These are phyloP conservation scores for Alternaria angustiovoidea DNA, from an alignment of 2,329 filamentous ascomycete species.

Conservation along the genomic window DNA sequence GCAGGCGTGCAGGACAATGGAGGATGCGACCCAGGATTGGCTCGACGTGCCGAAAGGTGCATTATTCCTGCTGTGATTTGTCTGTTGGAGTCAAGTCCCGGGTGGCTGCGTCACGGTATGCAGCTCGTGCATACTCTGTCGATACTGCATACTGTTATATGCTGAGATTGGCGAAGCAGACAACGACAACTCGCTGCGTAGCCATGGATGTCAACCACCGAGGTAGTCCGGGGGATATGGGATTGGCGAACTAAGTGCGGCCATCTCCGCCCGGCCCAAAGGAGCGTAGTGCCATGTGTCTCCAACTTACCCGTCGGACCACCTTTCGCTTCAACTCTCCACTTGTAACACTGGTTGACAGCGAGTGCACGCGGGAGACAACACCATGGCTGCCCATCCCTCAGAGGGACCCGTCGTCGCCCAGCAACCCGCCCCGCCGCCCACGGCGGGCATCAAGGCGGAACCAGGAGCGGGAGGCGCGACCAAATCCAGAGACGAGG, in stretches of 20 bases:
- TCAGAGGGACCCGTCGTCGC: conserved; percentile 39
- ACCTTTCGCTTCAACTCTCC: conserved; percentile 21
- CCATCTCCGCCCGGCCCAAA: conserved; percentile 10
- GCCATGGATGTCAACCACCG: neutral
- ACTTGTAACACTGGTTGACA: conserved; percentile 18
- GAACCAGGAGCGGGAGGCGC: conserved; percentile 26
- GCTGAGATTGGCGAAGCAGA: conserved; percentile 22
- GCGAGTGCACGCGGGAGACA: conserved; percentile 22
- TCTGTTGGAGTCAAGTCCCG: neutral
- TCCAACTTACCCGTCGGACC: conserved; percentile 21
- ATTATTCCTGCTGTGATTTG: conserved; percentile 14
- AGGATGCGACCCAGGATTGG: conserved; percentile 13
- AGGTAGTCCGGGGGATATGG: conserved; percentile 2
- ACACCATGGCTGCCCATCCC: conserved; percentile 39
- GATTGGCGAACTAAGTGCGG: conserved; percentile 12
- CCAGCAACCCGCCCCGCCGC: conserved; percentile 31
- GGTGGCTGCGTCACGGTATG: conserved; percentile 14
- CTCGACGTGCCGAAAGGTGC: conserved; percentile 26
- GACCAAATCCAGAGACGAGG: conserved; percentile 23
- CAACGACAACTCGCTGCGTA: conserved; percentile 18
- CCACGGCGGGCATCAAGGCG: conserved; percentile 27
- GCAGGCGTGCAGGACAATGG: conserved; percentile 13
- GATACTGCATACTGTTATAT: conserved; percentile 16
- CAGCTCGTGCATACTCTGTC: conserved; percentile 8
- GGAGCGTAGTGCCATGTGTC: conserved; percentile 18